Percentiles rank a stretch among this genome's conserved stretches.
Conservation (phyloP, 1,284 basidiomycete species). For the Sanghuangporus weigelae region DNA sequence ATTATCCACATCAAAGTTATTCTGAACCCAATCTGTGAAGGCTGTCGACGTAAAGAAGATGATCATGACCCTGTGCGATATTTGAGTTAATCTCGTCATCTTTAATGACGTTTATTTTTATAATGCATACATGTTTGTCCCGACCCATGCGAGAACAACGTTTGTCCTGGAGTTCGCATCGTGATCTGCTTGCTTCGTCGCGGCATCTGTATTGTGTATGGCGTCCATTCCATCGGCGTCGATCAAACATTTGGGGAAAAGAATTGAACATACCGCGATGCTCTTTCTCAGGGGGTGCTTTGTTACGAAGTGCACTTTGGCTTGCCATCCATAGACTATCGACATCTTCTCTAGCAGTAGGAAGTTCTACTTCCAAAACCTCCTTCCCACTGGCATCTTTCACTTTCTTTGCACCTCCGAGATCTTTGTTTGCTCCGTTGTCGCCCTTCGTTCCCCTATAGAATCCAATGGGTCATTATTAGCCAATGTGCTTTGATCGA, state of each 20-base stretch:
- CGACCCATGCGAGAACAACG: constrained; percentile 82
- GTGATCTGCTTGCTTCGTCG: constrained; percentile 85
- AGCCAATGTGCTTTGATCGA: constrained; percentile 1
- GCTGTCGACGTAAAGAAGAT: constrained; percentile 75
- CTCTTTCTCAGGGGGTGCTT: constrained; percentile 65
- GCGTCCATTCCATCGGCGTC: neutral
- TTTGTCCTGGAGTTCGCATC: constrained; percentile 81
- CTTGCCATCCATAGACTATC: constrained; percentile 81
- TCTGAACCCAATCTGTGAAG: constrained; percentile 61
- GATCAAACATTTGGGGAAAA: too few species aligned
- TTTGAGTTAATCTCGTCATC: constrained; percentile 12
- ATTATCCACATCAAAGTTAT: constrained; percentile 41
- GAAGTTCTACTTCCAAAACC: constrained; percentile 79
- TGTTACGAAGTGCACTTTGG: constrained; percentile 58
- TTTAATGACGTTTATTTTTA: constrained; percentile 13
- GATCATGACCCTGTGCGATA: constrained; percentile 57
- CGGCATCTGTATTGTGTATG: constrained; percentile 43
- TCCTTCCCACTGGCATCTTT: constrained; percentile 81
- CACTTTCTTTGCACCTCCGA: constrained; percentile 84
- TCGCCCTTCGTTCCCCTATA: constrained; percentile 85
- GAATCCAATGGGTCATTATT: neutral
- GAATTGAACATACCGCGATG: constrained; percentile 41
- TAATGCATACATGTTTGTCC: constrained; percentile 67
- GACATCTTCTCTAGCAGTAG: constrained; percentile 77
- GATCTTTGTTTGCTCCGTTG: constrained; percentile 79